These are phyloP conservation scores for Lepidium campestre DNA, from an alignment of 441 rosid genomes.

Conservation along the genomic window DNA sequence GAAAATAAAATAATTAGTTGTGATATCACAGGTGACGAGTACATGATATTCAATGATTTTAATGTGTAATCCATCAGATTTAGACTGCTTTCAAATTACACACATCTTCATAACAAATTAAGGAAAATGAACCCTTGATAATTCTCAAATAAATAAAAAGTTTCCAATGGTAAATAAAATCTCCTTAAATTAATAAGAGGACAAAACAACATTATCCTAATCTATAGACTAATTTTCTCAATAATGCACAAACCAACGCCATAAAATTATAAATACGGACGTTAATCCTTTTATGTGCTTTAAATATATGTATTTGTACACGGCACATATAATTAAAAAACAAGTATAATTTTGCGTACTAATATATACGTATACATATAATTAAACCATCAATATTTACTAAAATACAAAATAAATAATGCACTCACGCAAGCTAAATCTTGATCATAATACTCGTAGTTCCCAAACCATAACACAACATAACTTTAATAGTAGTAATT, in stretches of 20 bases:
- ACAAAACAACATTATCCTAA: conserved; percentile 16
- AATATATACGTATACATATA: conserved; percentile 21
- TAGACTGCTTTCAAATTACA: not conserved
- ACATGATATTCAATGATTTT: not conserved
- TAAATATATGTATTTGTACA: conserved; percentile 17
- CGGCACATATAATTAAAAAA: conserved; percentile 11
- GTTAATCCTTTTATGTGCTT: conserved; percentile 19
- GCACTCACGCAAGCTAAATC: conserved; percentile 17
- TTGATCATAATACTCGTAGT: conserved; percentile 12
- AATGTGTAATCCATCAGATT: not conserved
- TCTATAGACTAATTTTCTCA: conserved; percentile 11
- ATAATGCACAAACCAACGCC: conserved; percentile 26
- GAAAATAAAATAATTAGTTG: too few relatives aligned
- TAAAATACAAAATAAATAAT: conserved; percentile 14
- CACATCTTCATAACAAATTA: conserved; percentile 1
- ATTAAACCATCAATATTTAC: conserved; percentile 15
- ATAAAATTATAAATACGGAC: conserved; percentile 2
- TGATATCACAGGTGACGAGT: too few relatives aligned
- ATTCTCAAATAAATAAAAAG: not conserved
- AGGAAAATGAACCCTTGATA: not conserved
- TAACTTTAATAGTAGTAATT: conserved; percentile 20
- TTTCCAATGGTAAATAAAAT: not conserved
- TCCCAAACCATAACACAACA: conserved; percentile 10
- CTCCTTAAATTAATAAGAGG: not conserved
- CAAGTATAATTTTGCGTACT: conserved; percentile 18